Percentiles rank a stretch among this genome's conserved stretches.
Evolutionary conservation across 768 basidiomycete genomes (phyloP).

Genomic region (Tephrocybe sp.): DNA sequence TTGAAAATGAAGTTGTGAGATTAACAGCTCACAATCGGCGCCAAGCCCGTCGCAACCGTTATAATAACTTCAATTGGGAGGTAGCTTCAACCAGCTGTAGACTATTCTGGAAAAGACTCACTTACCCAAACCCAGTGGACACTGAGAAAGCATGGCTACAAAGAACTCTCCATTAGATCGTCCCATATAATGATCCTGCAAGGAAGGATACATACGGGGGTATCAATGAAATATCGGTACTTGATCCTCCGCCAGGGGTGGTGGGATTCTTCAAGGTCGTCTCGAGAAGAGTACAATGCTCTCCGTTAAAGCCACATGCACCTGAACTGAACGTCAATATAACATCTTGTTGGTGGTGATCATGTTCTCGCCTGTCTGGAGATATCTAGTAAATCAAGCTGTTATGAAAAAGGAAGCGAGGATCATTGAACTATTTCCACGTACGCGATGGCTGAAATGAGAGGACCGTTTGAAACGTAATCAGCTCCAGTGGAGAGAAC

Average conservation of each 20-base stretch:
- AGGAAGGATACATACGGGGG: conserved; percentile 27
- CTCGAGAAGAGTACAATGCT: conserved; percentile 38
- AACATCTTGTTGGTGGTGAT: neutral
- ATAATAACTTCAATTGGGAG: conserved; percentile 33
- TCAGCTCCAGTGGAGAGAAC: conserved; percentile 31
- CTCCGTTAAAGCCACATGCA: conserved; percentile 37
- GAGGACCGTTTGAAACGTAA: conserved; percentile 26
- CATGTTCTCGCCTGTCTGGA: conserved; percentile 25
- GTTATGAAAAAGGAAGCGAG: neutral
- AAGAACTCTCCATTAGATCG: neutral
- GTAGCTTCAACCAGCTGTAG: neutral
- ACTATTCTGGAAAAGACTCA: neutral
- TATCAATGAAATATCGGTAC: conserved; percentile 33
- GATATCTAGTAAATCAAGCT: conserved; percentile 25
- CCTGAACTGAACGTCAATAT: conserved; percentile 18
- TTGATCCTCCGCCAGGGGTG: conserved; percentile 29
- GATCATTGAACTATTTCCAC: conserved; percentile 4
- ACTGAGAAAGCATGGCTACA: conserved; percentile 40
- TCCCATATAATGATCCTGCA: neutral
- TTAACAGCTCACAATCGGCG: conserved; percentile 35
- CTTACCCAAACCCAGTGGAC: conserved; percentile 38
- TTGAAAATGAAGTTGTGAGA: neutral
- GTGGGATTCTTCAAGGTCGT: conserved; percentile 34
- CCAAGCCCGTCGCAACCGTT: conserved; percentile 45
- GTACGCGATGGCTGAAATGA: conserved; percentile 36